Base-by-base conservation (phyloP, 345 rosid species). In the Bruguiera gymnorhiza region DNA sequence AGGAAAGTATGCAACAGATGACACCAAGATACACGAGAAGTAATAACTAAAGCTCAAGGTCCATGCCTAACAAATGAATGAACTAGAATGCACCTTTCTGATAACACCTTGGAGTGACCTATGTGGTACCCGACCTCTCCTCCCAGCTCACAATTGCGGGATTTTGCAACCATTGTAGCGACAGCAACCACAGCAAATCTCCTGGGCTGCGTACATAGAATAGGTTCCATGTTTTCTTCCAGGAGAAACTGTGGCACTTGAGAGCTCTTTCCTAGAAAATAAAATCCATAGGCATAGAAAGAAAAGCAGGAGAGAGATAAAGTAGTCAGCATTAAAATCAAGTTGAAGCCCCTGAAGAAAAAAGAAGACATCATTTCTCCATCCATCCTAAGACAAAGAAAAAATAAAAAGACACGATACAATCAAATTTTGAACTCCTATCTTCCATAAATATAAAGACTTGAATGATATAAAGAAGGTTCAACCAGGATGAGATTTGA, bases 111-210 rank as follows among this genome's bases (percentile, higher is more conserved):
- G 7, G 86, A 86, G 68, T 91, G 97, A 31, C 98, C 98, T 23
- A 93, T 93, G 76, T 93, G 98, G 79, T 88, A 93, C 62, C 97
- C 98, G 83, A 93, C 86, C 76, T 93, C 97, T 39, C 64, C 89
- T 61, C 98, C 98, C 67, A 93, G 75, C 53, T 80, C 95, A 75
- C 90, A 82, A 62, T 88, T 86, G 26, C 98, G 97, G 73, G 90
- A 83, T 73, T 86, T 70, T 5, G 98, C 94, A 76, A 93, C 97
- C 94, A 88, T 91, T 84, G 87, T 91, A 61, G 98, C 96, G 56
- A 93, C 94, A 63, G 98, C 90, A 63, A 93, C 97, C 76, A 89
- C 98, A 60, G 98, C 98, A 82, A 93, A 89, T 76, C 98, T 86
- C 84, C 98, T 83, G 10, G 98, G 97, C 73, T 88, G 97, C 1